Conservation (phyloP, 768 basidiomycete species). For the Suillus lakei region DNA sequence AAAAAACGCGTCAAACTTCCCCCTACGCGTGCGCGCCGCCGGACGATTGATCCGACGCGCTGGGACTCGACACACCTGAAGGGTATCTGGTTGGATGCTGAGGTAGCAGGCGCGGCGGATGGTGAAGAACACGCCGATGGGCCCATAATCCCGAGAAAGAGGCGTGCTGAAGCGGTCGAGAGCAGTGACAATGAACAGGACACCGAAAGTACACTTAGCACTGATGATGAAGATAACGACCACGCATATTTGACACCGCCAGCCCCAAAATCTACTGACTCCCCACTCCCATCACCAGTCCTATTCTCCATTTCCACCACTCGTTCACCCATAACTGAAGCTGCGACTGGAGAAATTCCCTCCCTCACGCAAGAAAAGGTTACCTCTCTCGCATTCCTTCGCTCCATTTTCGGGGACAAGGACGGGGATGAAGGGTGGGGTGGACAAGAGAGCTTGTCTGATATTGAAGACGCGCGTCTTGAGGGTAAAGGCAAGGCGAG, state of each 20-base stretch:
- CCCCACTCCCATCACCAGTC: background rate
- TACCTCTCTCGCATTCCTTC: constrained; percentile 41
- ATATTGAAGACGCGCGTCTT: constrained; percentile 44
- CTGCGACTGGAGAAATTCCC: background rate
- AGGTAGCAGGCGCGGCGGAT: constrained; percentile 9
- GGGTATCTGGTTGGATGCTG: constrained; percentile 64
- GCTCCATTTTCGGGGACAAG: constrained; percentile 54
- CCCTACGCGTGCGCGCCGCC: constrained; percentile 59
- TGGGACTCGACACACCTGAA: constrained; percentile 75
- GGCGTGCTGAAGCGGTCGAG: background rate
- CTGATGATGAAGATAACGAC: background rate
- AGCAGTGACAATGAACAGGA: constrained; percentile 8
- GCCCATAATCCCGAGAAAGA: background rate
- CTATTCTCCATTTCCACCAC: background rate
- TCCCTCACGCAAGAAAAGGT: constrained; percentile 17
- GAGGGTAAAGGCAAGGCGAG: constrained; percentile 21
- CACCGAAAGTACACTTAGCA: background rate
- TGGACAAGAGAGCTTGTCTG: constrained; percentile 61
- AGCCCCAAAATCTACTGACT: background rate
- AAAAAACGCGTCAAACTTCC: constrained; percentile 55
- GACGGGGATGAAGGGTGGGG: constrained; percentile 56
- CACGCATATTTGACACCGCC: background rate
- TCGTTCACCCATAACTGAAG: background rate
- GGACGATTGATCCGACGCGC: constrained; percentile 72
- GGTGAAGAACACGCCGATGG: background rate